Evolutionary conservation across 345 rosid genomes (phyloP), one percentile per base, ranked within the genome.

Genomic region (Hypericum perforatum): DNA sequence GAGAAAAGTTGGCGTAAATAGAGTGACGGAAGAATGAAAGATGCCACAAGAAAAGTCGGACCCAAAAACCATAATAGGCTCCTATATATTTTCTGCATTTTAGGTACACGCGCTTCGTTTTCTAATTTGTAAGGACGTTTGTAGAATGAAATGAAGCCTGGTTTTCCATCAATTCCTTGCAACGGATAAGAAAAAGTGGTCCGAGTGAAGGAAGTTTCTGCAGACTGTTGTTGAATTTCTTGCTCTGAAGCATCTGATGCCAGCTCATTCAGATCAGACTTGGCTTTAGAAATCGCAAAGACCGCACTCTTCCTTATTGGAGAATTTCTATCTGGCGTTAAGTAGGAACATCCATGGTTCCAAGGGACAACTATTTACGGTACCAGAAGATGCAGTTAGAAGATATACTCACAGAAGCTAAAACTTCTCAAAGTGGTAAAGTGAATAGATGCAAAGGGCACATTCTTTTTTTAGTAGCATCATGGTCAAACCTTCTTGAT

Each of bases 11-110:
- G 70, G 50, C 98, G 77, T 59, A 91, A 70, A 75, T 82, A 87
- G 52, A 91, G 73, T 2, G 96, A 85, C 16, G 98, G 96, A 60
- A 91, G 63, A 68, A 88, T 74, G 71, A 91, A 91, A 56, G 98
- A 91, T 36, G 90, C 77, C 42, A 91, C 98, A 52, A 91, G 85
- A 72, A 85, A 85, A 29, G 86, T 76, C 45, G 98, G 98, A 68
- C 95, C 96, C 32, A 77, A 39, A 68, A 91, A 72, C 96, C 98
- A 91, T 60, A 74, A 69, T 1, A 79, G 70, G 61, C 75, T 77
- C 71, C 68, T 83, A 60, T 59, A 63, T 52, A 73, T 78, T 52
- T 54, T 77, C 65, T 74, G 72, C 6, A 65, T 38, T 49, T 54
- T 56, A 48, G 77, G 37, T 38, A 11, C 45, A 52, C 52, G 38